Conservation (phyloP, 495 filamentous ascomycete genomes). For the Hypomontagnella submonticulosa region DNA sequence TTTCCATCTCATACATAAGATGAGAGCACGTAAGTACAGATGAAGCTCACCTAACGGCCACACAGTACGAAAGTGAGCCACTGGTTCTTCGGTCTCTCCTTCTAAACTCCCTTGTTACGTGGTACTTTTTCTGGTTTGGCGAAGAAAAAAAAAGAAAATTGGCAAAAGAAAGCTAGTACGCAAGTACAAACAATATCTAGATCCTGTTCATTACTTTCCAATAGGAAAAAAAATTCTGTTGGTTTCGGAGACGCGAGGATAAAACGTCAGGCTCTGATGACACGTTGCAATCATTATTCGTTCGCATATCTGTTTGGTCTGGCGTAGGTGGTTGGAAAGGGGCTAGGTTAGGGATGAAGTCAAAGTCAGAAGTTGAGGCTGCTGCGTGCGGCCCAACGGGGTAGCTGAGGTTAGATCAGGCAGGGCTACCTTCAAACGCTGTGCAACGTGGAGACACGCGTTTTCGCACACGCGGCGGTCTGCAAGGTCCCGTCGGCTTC, state of each 20-base stretch:
- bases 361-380: slow-evolving; percentile 41
- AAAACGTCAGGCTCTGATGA: slow-evolving; percentile 20
- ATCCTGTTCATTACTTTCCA: slow-evolving; percentile 31
- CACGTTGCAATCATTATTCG: slow-evolving; percentile 36
- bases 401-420: slow-evolving; percentile 35
- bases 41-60: slow-evolving; percentile 9
- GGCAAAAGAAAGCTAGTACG: slow-evolving; percentile 38
- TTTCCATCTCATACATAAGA: slow-evolving; percentile 22
- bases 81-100: slow-evolving; percentile 3
- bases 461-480: slow-evolving; percentile 43
- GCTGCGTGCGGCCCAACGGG: slow-evolving; percentile 37
- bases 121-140: slow-evolving; percentile 26
- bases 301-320: slow-evolving; percentile 19
- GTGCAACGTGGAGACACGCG: slow-evolving; percentile 45
- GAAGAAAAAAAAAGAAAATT: slow-evolving; percentile 32
- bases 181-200: slow-evolving; percentile 36
- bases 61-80: slow-evolving; percentile 8
- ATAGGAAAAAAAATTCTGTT: slow-evolving; percentile 31
- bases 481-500: slow-evolving; percentile 45
- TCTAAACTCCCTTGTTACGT: slow-evolving; percentile 8
- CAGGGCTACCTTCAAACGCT: slow-evolving; percentile 44
- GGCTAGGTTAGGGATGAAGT: slow-evolving; percentile 33
- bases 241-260: slow-evolving; percentile 21
- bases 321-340: background rate
- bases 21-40: slow-evolving; percentile 14